Percentiles rank a stretch among this genome's conserved stretches.
These are phyloP conservation scores for Cryptosporidium sp. DNA, from an alignment of 169 alveolate genomes.

Conservation along the genomic window DNA sequence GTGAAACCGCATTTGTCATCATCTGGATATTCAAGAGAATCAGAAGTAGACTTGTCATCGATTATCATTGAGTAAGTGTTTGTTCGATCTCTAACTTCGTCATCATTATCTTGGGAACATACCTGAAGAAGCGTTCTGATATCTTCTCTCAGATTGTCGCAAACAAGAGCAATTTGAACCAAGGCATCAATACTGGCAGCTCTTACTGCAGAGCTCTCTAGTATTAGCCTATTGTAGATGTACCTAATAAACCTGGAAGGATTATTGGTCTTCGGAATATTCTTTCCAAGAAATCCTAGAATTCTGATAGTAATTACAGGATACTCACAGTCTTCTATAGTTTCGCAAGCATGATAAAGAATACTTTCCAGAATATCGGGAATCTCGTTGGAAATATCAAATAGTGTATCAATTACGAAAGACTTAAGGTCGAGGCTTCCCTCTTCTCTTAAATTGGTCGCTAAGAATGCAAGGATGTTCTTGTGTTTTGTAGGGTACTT, in stretches of 20 bases:
- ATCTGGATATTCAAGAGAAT: conserved; percentile 19
- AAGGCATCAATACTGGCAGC: conserved; percentile 97
- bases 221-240: conserved; percentile 95
- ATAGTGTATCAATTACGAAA: conserved; percentile 92
- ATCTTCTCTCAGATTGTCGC: conserved; percentile 81
- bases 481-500: conserved; percentile 93
- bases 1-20: neutral
- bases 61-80: conserved; percentile 77
- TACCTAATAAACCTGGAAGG: conserved; percentile 94
- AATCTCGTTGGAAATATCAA: conserved; percentile 86
- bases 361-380: conserved; percentile 88
- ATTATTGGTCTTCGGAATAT: conserved; percentile 89
- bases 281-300: conserved; percentile 90
- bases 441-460: conserved; percentile 92
- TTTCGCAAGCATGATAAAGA: conserved; percentile 93
- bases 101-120: conserved; percentile 82
- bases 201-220: conserved; percentile 95
- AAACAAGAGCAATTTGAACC: conserved; percentile 86
- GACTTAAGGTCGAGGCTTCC: conserved; percentile 89
- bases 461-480: conserved; percentile 89
- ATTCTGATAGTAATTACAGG: conserved; percentile 88
- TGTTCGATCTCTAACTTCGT: conserved; percentile 84
- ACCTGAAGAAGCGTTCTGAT: conserved; percentile 79
- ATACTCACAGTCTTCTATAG: conserved; percentile 97
- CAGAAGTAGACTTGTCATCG: conserved; percentile 47